phyloP scores from a whole-genome alignment of 495 filamentous ascomycete species.

The Parathielavia hyrcaniae region DNA sequence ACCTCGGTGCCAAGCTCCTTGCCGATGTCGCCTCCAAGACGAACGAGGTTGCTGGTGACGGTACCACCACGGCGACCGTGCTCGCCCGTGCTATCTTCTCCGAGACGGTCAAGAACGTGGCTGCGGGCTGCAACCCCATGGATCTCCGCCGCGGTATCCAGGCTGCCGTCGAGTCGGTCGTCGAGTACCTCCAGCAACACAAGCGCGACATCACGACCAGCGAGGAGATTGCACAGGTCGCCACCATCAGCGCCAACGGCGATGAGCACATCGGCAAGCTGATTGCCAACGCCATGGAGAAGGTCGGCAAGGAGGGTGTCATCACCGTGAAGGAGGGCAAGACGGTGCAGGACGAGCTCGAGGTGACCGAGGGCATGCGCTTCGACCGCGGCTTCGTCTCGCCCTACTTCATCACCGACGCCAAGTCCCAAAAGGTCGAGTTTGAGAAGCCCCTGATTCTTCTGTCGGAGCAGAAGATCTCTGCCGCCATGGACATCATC shows the following conservation, averaged over 20 bases:
- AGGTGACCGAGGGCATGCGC: conserved; percentile 98
- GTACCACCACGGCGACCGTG: conserved; percentile 95
- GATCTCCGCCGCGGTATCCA: conserved; percentile 94
- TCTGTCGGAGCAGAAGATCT: conserved; percentile 99
- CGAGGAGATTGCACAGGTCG: conserved; percentile 95
- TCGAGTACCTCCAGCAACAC: conserved; percentile 87
- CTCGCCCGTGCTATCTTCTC: conserved; percentile 98
- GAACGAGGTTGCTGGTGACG: conserved; percentile 97
- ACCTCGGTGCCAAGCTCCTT: conserved; percentile 91
- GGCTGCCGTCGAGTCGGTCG: conserved; percentile 88
- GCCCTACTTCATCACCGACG: conserved; percentile 99
- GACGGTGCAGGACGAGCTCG: conserved; percentile 95
- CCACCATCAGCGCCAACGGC: conserved; percentile 95
- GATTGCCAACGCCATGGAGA: conserved; percentile 98
- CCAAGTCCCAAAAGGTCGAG: conserved; percentile 97
- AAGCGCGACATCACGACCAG: conserved; percentile 96
- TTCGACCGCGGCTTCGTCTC: conserved; percentile 98
- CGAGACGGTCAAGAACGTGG: conserved; percentile 99
- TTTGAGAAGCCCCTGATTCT: conserved; percentile 99
- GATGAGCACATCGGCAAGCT: conserved; percentile 92
- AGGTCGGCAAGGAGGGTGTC: conserved; percentile 98
- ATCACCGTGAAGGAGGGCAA: conserved; percentile 99
- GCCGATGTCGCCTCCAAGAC: conserved; percentile 99
- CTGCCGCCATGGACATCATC: conserved; percentile 95
- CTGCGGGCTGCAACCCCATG: conserved; percentile 99